Evolutionary conservation across 1,284 basidiomycete species (phyloP), one percentile per base, ranked within the genome.

Genomic region (Cutaneotrichosporon sp.): DNA sequence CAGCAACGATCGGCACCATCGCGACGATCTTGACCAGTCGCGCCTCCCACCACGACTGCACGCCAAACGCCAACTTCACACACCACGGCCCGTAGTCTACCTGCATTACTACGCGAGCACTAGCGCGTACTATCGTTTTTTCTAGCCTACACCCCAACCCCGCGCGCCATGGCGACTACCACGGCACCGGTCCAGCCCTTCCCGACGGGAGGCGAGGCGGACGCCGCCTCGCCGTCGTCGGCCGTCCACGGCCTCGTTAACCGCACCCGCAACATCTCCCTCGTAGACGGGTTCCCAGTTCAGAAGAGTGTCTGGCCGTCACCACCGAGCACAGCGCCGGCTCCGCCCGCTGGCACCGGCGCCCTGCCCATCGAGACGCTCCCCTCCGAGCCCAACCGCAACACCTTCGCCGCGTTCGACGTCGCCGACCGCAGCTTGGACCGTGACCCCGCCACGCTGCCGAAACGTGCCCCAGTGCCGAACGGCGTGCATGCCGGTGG

Each of bases 391-490:
- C 23, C 7, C 30, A 18, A 44, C 17, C 47, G 38, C 18, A 34
- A 22, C 38, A n/a, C 47, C 10, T 35, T 42, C 20, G 14, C 17
- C 3, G 18, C 47, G 15, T 49, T 49, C 14, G 39, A 49, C 12
- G 47, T 49, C 39, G 47, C 47, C 20, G 47, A 49, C 47, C 30
- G 47, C 30, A 14, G 26, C 15, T 30, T 41, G 20, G 47, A 49
- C 47, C 39, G 18, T 17, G 30, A 41, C 33, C 47, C 47, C 30
- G 26, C 26, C 7, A 30, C 10, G 26, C 5, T 30, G 26, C 26
- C 26, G 26, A 30, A 43, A 22, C 22, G 41, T 18, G 5, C 39
- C 39, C n/a, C 39, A 10, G 10, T 30, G 26, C n/a, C n/a, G n/a
- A n/a, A n/a, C n/a, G n/a, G n/a, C n/a, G n/a, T n/a, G n/a, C n/a